Base-by-base conservation (phyloP, 139 green algal species). In the Ulvella scutata region DNA sequence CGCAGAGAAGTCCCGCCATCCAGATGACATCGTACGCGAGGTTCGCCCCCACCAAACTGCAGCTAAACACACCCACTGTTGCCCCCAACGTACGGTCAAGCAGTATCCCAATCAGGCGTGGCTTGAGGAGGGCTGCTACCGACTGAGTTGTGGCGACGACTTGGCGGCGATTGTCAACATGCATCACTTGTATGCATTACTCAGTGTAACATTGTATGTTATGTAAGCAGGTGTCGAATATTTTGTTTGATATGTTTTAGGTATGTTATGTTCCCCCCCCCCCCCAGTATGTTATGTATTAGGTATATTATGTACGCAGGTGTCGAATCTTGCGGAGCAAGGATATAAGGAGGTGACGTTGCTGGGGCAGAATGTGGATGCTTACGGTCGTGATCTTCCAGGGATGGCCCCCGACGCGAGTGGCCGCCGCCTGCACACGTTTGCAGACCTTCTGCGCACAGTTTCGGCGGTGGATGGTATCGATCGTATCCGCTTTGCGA, bases 321-420 rank as follows among this genome's bases (percentile, higher is more conserved):
- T 67, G 13, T 36, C 51, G 13, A 6, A 6, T 6, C 51, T 67
- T 1, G 51, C 51, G 9, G 51, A n/a, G 51, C n/a, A 43, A 74
- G 85, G 85, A 17, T 97, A 97, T 85, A 92, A 90, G 82, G 94
- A 98, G 86, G 92, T 98, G 38, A 98, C 94, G 61, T 85, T 99
- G 72, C 89, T 99, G 73, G 91, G 90, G 3, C 93, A 99, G 82
- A 99, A 99, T 79, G 87, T 99, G 2, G 94, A 99, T 43, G 93
- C 94, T 2, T 99, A 98, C 75, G 94, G 93, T 17, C 84, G 92
- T 0, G 91, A 97, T 81, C 82, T 98, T 75, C 88, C 89, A 3
- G 91, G 91, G 39, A 83, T 92, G 78, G 90, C 90, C 17, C 76
- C 76, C 1, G 91, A 96, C 81, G 87, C 80, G 60, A 90, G 83